phyloP scores from a whole-genome alignment of 495 filamentous ascomycete genomes.

The Talaromyces borbonicus region DNA sequence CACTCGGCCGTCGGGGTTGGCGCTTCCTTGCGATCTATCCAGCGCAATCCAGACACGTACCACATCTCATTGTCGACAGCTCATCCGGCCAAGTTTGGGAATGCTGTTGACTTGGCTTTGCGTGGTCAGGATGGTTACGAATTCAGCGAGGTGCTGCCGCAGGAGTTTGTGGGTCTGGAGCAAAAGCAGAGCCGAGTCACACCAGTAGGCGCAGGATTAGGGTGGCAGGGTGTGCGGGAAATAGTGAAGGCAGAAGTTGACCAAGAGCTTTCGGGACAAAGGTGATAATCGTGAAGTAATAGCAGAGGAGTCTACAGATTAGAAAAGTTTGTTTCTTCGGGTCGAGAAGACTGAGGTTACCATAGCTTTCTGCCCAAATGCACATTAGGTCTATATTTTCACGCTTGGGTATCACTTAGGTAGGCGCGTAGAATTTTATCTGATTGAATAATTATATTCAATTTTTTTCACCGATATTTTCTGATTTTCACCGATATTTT shows the following conservation, averaged over 20 bases:
- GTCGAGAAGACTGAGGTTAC: too few relatives aligned
- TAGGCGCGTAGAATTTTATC: too few relatives aligned
- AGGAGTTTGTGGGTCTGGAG: conserved; percentile 67
- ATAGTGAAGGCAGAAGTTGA: conserved; percentile 31
- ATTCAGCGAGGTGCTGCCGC: conserved; percentile 65
- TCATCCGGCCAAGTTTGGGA: conserved; percentile 86
- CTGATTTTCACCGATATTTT: neutral
- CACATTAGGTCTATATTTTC: too few relatives aligned
- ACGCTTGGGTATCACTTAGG: too few relatives aligned
- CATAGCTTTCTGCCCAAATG: too few relatives aligned
- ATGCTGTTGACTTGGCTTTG: conserved; percentile 68
- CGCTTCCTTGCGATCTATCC: conserved; percentile 56
- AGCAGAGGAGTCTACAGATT: too few relatives aligned
- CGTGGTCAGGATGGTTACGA: conserved; percentile 53
- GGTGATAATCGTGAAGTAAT: too few relatives aligned
- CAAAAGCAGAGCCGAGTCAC: conserved; percentile 39
- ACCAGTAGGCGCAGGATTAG: conserved; percentile 15
- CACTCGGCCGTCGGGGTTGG: conserved; percentile 81
- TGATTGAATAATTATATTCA: neutral
- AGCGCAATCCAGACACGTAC: conserved; percentile 36
- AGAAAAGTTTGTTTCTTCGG: too few relatives aligned
- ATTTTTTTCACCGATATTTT: neutral
- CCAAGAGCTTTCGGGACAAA: conserved; percentile 16
- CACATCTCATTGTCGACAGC: conserved; percentile 84
- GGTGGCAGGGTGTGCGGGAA: conserved; percentile 31